Percentiles rank a stretch among this genome's conserved stretches.
Evolutionary conservation across 345 rosid genomes (phyloP).

Genomic region (Ceriops decandra): DNA sequence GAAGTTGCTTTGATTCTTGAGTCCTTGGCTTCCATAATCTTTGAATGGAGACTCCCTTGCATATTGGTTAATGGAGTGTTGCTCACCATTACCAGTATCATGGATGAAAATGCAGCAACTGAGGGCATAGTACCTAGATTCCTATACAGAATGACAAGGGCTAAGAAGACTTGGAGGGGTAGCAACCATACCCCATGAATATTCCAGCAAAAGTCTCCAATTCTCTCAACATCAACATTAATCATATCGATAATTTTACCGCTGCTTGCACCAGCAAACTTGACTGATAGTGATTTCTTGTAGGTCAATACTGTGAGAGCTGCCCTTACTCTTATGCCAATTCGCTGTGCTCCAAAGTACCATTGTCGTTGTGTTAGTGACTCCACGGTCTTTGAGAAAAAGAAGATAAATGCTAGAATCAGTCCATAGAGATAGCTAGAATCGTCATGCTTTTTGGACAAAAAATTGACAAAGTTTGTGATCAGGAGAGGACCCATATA

Average conservation of each 20-base stretch:
- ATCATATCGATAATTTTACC: constrained; percentile 56
- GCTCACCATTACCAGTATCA: constrained; percentile 57
- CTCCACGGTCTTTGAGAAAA: constrained; percentile 58
- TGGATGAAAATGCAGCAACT: constrained; percentile 46
- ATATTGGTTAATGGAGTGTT: constrained; percentile 57
- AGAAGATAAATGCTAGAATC: constrained; percentile 50
- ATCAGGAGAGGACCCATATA: constrained; percentile 61
- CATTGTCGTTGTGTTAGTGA: constrained; percentile 58
- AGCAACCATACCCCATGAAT: constrained; percentile 70
- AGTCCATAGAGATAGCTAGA: constrained; percentile 40
- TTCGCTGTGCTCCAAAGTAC: constrained; percentile 66
- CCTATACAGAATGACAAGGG: constrained; percentile 43
- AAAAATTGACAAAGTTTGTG: constrained; percentile 56
- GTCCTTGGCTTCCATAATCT: constrained; percentile 56
- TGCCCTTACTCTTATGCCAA: constrained; percentile 52
- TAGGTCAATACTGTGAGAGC: constrained; percentile 50
- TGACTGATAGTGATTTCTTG: constrained; percentile 49
- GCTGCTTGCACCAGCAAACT: constrained; percentile 35
- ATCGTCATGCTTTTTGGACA: constrained; percentile 31
- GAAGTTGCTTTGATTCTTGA: constrained; percentile 44
- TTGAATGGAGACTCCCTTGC: constrained; percentile 50
- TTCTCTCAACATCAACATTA: constrained; percentile 60
- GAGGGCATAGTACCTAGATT: constrained; percentile 61
- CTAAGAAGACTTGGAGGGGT: constrained; percentile 57
- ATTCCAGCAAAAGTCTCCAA: constrained; percentile 60